Evolutionary conservation across 2,329 filamentous ascomycete genomes (phyloP).

Genomic region (Botryotinia narcissicola): DNA sequence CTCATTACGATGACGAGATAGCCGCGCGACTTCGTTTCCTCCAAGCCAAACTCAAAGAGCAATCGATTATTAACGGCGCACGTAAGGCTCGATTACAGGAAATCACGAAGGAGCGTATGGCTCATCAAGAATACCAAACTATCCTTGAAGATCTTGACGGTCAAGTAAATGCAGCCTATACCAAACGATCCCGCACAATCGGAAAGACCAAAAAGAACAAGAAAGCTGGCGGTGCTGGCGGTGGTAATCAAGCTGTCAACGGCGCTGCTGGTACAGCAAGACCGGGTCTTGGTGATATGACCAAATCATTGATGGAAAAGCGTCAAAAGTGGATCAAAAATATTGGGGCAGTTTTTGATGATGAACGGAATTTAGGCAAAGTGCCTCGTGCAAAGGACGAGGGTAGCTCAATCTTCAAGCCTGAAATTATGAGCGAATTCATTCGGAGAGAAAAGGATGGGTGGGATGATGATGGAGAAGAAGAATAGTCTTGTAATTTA

Average conservation of each 20-base stretch:
- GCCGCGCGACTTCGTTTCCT: slow-evolving; percentile 83
- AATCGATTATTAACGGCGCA: slow-evolving; percentile 84
- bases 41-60: slow-evolving; percentile 76
- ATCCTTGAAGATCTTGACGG: slow-evolving; percentile 95
- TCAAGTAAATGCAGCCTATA: slow-evolving; percentile 91
- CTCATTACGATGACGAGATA: slow-evolving; percentile 90
- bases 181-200: slow-evolving; percentile 91
- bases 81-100: slow-evolving; percentile 85
- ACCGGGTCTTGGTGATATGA: slow-evolving; percentile 86
- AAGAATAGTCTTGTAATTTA: slow-evolving; percentile 30
- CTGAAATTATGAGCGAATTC: slow-evolving; percentile 67
- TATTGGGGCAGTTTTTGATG: slow-evolving; percentile 87
- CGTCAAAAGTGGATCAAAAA: slow-evolving; percentile 85
- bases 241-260: slow-evolving; percentile 61
- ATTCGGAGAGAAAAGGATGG: slow-evolving; percentile 80
- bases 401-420: slow-evolving; percentile 69
- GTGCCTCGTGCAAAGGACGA: slow-evolving; percentile 68
- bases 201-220: slow-evolving; percentile 93
- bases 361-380: slow-evolving; percentile 51
- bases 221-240: slow-evolving; percentile 70
- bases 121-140: slow-evolving; percentile 93
- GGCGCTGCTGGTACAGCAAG: slow-evolving; percentile 60
- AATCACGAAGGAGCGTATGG: slow-evolving; percentile 87
- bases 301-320: slow-evolving; percentile 88
- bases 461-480: slow-evolving; percentile 61